These are phyloP conservation scores for Monosporozyma solicola DNA, from an alignment of 805 yeast genomes.

Conservation along the genomic window DNA sequence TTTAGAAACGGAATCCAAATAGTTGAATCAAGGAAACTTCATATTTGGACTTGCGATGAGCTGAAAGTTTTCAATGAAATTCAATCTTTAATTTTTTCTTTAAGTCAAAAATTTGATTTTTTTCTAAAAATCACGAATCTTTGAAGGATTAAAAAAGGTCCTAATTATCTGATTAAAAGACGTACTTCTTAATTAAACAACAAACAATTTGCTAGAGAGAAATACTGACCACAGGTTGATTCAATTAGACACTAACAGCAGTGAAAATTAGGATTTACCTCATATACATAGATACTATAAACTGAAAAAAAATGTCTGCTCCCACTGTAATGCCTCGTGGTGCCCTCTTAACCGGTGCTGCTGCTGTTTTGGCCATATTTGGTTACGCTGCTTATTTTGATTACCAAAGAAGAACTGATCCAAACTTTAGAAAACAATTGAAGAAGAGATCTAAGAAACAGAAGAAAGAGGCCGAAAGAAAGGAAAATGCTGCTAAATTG, in stretches of 20 bases:
- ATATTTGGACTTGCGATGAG: constrained; percentile 1
- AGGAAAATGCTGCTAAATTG: constrained; percentile 46
- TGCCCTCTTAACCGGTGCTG: constrained; percentile 1
- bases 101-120: not conserved
- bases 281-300: not conserved
- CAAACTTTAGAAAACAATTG: constrained; percentile 72
- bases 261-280: not conserved
- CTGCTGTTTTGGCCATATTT: constrained; percentile 12
- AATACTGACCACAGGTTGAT: not conserved
- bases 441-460: constrained; percentile 55
- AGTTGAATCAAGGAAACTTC: not conserved
- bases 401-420: constrained; percentile 74
- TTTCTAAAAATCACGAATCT: not conserved
- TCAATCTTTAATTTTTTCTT: not conserved
- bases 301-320: not conserved
- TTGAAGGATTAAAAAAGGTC: not conserved
- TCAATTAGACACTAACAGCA: not conserved
- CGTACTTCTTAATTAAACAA: not conserved
- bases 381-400: constrained; percentile 88
- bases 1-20: not conserved
- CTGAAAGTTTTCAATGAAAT: not conserved
- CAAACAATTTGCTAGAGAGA: not conserved
- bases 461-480: constrained; percentile 34
- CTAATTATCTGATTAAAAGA: not conserved
- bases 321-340: constrained; percentile 2